Conservation (phyloP, 495 filamentous ascomycete genomes). For the Entonaema liquescens region DNA sequence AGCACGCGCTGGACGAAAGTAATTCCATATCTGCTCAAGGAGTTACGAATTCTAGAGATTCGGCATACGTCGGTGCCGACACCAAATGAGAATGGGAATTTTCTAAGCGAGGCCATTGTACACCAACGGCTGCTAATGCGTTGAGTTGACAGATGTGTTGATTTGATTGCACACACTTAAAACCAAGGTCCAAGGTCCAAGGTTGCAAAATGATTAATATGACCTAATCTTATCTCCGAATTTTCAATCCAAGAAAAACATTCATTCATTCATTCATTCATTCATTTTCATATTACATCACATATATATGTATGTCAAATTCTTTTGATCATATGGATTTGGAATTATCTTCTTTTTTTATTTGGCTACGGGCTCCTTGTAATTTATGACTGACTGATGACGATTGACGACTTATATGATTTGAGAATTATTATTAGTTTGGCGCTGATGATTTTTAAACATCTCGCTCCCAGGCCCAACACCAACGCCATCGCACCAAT, state of each 20-base stretch:
- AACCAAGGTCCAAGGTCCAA: no score
- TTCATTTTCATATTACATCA: no score
- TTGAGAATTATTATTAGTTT: neutral
- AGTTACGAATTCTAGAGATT: constrained; percentile 54
- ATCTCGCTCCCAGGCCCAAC: constrained; percentile 16
- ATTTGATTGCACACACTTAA: no score
- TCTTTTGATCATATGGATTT: neutral
- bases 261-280: no score
- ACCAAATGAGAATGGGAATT: constrained; percentile 51
- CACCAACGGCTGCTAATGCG: neutral
- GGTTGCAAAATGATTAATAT: no score
- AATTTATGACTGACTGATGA: neutral
- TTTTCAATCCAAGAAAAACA: no score
- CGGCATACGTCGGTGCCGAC: constrained; percentile 68
- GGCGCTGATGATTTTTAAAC: neutral
- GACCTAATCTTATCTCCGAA: constrained; percentile 1
- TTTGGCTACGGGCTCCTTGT: neutral
- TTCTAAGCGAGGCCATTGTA: neutral
- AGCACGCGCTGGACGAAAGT: constrained; percentile 56
- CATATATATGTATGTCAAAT: neutral
- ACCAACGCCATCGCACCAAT: constrained; percentile 23
- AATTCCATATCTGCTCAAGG: constrained; percentile 36
- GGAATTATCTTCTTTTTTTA: neutral
- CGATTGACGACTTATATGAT: neutral
- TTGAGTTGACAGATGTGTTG: no score